Conservation (phyloP, 1,284 basidiomycete genomes). For the Ustilago trichophora region DNA sequence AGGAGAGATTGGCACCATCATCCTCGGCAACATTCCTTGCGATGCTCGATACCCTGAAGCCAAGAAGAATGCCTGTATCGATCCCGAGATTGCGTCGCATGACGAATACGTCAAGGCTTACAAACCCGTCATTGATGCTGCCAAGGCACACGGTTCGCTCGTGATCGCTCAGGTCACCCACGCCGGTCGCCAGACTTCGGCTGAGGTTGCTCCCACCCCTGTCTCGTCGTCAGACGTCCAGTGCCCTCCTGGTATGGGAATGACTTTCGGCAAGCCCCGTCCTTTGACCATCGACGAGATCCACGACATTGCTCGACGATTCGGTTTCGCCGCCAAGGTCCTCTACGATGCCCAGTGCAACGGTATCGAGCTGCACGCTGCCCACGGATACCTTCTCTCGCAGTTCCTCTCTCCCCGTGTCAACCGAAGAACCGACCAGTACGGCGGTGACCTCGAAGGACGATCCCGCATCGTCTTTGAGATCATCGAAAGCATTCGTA, state of each 20-base stretch:
- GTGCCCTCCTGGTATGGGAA: slow-evolving; percentile 56
- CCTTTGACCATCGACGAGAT: slow-evolving; percentile 75
- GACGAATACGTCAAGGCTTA: slow-evolving; percentile 47
- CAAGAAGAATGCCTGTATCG: slow-evolving; percentile 50
- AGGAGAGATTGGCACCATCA: slow-evolving; percentile 56
- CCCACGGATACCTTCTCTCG: slow-evolving; percentile 85
- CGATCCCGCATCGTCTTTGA: slow-evolving; percentile 73
- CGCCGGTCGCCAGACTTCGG: slow-evolving; percentile 67
- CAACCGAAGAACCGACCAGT: slow-evolving; percentile 76
- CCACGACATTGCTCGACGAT: slow-evolving; percentile 73
- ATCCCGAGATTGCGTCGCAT: slow-evolving; percentile 48
- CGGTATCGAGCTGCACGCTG: slow-evolving; percentile 86
- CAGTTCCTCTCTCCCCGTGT: slow-evolving; percentile 83
- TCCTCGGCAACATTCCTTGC: slow-evolving; percentile 55
- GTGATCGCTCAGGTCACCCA: slow-evolving; percentile 69
- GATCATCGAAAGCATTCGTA: slow-evolving; percentile 75
- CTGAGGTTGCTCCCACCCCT: slow-evolving; percentile 42
- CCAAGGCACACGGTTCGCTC: slow-evolving; percentile 68
- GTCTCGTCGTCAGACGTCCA: slow-evolving; percentile 58
- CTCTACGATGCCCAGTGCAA: slow-evolving; percentile 82
- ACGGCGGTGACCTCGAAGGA: slow-evolving; percentile 68
- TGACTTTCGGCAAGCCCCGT: slow-evolving; percentile 58
- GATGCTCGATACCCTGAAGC: slow-evolving; percentile 51
- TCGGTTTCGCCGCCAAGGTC: slow-evolving; percentile 76
- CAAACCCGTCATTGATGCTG: slow-evolving; percentile 63